Conservation (phyloP, 106 monocot species). For the Allium sativum region DNA sequence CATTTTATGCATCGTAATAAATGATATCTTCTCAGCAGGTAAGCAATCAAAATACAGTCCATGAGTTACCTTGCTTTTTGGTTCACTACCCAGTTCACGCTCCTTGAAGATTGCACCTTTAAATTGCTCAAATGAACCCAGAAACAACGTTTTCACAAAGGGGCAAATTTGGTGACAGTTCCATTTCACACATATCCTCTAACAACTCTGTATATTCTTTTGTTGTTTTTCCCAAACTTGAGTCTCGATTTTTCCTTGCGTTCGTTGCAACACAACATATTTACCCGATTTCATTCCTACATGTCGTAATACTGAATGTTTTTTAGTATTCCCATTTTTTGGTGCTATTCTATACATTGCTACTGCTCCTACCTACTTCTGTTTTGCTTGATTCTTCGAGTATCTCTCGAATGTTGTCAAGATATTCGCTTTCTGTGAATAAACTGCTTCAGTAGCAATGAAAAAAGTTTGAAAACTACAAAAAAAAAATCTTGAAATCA, state of each 20-base stretch:
- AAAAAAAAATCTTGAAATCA: background rate
- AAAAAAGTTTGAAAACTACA: background rate
- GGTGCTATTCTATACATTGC: background rate
- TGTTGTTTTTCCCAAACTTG: constrained; percentile 85
- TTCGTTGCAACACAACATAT: constrained; percentile 33
- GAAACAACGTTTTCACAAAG: constrained; percentile 80
- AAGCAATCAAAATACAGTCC: constrained; percentile 34
- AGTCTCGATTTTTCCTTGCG: constrained; percentile 81
- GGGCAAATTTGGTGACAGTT: constrained; percentile 82
- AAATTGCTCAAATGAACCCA: constrained; percentile 92
- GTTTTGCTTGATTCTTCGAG: background rate
- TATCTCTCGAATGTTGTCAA: background rate
- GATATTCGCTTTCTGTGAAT: constrained; percentile 5
- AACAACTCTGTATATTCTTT: constrained; percentile 84
- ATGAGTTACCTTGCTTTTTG: constrained; percentile 16
- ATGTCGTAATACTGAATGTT: background rate
- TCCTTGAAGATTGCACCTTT: constrained; percentile 49
- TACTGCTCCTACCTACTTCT: background rate
- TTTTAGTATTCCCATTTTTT: background rate
- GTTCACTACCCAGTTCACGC: constrained; percentile 32
- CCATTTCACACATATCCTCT: constrained; percentile 76
- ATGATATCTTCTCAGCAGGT: constrained; percentile 94
- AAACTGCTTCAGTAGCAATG: constrained; percentile 1
- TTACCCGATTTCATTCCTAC: constrained; percentile 21
- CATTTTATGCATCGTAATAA: constrained; percentile 95